These are phyloP conservation scores for Clavispora carvajalis DNA, from an alignment of 805 yeast species.

Conservation along the genomic window DNA sequence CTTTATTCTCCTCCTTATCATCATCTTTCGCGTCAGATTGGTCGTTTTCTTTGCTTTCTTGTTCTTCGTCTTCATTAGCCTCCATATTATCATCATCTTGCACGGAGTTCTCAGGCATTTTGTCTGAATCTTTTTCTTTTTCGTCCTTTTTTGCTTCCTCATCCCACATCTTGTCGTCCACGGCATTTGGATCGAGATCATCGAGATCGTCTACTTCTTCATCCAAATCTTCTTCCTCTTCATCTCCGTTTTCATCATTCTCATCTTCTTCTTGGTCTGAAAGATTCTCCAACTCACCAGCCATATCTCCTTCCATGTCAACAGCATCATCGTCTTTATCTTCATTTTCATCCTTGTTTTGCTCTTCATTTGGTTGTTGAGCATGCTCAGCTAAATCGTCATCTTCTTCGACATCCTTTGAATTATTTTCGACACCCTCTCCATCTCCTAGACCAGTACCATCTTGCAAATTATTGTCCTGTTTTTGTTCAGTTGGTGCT, in stretches of 20 bases:
- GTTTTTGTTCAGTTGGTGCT: conserved; percentile 60
- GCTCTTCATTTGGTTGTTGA: conserved; percentile 68
- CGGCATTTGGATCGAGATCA: conserved; percentile 88
- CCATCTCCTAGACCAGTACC: conserved; percentile 96
- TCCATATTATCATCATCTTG: conserved; percentile 47
- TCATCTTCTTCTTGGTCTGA: conserved; percentile 61
- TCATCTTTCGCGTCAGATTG: conserved; percentile 21
- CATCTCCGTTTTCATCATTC: conserved; percentile 30
- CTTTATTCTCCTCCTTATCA: conserved; percentile 39
- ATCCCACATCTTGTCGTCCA: conserved; percentile 98
- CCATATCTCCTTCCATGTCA: conserved; percentile 96
- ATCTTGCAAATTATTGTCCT: conserved; percentile 59
- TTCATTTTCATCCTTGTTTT: conserved; percentile 57
- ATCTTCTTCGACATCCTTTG: conserved; percentile 85
- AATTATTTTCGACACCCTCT: conserved; percentile 72
- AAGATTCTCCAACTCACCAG: conserved; percentile 81
- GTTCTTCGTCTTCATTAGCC: conserved; percentile 42
- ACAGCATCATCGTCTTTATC: conserved; percentile 78
- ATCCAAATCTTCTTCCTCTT: conserved; percentile 61
- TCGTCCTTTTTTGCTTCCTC: conserved; percentile 74
- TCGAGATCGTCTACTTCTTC: conserved; percentile 87
- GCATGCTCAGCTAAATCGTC: conserved; percentile 81
- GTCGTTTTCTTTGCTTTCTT: conserved; percentile 34
- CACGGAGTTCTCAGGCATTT: conserved; percentile 52
- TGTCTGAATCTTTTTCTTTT: conserved; percentile 79